These are phyloP conservation scores for Dittrichia graveolens DNA, from an alignment of 129 eudicot species.

Conservation along the genomic window DNA sequence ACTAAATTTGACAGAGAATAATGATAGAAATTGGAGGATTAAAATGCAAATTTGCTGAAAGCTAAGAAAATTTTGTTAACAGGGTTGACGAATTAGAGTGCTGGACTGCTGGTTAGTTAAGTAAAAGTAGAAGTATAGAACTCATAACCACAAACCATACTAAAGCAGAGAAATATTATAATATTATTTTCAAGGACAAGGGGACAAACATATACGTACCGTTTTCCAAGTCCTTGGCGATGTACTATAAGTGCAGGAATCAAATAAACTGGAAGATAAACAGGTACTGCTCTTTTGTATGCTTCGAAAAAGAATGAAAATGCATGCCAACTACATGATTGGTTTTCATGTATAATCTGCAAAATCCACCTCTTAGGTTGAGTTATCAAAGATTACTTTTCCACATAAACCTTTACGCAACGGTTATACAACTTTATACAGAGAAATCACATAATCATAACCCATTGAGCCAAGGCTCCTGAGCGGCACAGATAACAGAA, in stretches of 20 bases:
- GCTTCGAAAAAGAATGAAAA: slow-evolving; percentile 78
- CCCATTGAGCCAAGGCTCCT: not conserved
- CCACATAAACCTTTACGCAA: not conserved
- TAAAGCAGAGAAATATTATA: not conserved
- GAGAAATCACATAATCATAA: slow-evolving; percentile 4
- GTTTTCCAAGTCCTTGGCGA: slow-evolving; percentile 82
- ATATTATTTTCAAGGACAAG: not conserved
- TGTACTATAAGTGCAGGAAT: slow-evolving; percentile 97
- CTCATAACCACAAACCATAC: not conserved
- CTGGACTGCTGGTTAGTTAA: not conserved
- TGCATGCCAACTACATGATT: slow-evolving; percentile 79
- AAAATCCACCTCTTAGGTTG: slow-evolving; percentile 7
- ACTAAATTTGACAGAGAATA: too few species aligned
- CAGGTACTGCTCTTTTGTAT: slow-evolving; percentile 95
- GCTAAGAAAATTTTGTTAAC: not conserved
- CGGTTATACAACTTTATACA: not conserved
- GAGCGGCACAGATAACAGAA: not conserved
- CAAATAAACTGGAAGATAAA: slow-evolving; percentile 97
- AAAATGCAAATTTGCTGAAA: slow-evolving; percentile 9
- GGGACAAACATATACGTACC: slow-evolving; percentile 42
- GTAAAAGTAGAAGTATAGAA: not conserved
- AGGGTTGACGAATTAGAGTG: not conserved
- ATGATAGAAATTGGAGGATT: not conserved
- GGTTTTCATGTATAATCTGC: slow-evolving; percentile 71
- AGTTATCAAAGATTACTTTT: not conserved